Evolutionary conservation across 140 eudicot genomes (phyloP).

Genomic region (Ambrosia hybrid): DNA sequence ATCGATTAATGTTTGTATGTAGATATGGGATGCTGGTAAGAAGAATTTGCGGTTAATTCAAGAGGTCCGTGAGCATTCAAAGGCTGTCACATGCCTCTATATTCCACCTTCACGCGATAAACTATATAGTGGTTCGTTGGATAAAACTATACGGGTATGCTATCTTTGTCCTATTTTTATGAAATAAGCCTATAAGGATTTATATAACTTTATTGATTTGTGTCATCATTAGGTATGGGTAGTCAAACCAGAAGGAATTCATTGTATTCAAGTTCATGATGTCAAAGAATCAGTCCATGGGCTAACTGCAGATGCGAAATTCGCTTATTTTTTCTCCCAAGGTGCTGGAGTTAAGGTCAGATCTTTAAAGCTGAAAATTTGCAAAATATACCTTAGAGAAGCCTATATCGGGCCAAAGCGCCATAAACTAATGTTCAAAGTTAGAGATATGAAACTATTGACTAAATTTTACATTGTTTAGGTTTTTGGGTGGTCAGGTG

Average conservation of each 20-base stretch:
- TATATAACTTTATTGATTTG: not conserved
- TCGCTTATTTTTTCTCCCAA: slow-evolving; percentile 67
- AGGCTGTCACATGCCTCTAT: slow-evolving; percentile 68
- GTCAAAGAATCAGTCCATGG: slow-evolving; percentile 67
- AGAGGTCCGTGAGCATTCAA: slow-evolving; percentile 72
- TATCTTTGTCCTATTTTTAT: not conserved
- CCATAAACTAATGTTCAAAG: not conserved
- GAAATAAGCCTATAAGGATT: not conserved
- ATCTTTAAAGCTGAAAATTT: not conserved
- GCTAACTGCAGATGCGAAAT: slow-evolving; percentile 49
- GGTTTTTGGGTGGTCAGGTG: slow-evolving; percentile 82
- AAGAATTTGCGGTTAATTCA: slow-evolving; percentile 58
- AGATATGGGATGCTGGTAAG: slow-evolving; percentile 77
- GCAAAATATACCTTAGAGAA: no score
- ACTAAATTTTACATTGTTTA: slow-evolving; percentile 26
- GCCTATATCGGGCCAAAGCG: no score
- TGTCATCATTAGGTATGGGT: slow-evolving; percentile 56
- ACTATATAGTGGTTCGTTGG: slow-evolving; percentile 79
- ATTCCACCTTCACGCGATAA: slow-evolving; percentile 55
- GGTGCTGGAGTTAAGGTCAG: slow-evolving; percentile 74
- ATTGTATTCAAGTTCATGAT: slow-evolving; percentile 74
- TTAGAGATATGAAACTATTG: not conserved
- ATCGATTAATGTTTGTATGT: slow-evolving; percentile 1
- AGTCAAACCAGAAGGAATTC: slow-evolving; percentile 70
- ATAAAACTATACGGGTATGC: slow-evolving; percentile 78